Base-by-base conservation (phyloP, 1,284 basidiomycete genomes). In the Amylostereum chailletii region DNA sequence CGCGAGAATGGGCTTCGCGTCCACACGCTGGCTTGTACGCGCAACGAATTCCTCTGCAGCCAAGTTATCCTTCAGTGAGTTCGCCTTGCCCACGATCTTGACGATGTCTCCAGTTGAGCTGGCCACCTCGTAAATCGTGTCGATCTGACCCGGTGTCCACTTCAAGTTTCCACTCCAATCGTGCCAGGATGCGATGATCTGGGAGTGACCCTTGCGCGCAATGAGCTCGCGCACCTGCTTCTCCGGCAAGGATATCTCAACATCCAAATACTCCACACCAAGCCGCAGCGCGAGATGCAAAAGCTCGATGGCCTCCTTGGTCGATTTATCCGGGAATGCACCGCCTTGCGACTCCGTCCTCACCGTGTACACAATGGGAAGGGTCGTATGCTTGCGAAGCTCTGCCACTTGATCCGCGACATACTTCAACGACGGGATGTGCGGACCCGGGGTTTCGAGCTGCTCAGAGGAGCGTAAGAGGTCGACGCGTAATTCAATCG, bases 281-380 rank as follows among this genome's bases (percentile, higher is more conserved):
- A 89, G 71, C 46, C 87, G 83, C 31, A 96, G 66, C 4, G 86
- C 95, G 33, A 94, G 76, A 45, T 81, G 71, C 62, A 96, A 76
- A 10, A 98, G 76, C 40, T 83, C 81, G 54, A 88, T 81, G 36
- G 87, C 90, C 53, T 88, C 86, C 47, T 83, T 77, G 50, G 82
- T 71, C 0, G 80, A 79, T 36, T 76, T 72, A 60, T 95, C 88
- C 0, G 94, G 94, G 76, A 94, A 95, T 42, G 86, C 81, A 4
- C 96, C 95, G 40, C 95, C 95, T 65, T 99, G 94, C 1, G 86
- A 79, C 32, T 78, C 75, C 2, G 92, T 94, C 29, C 95, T 77
- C 30, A 96, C 88, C 0, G 94, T 96, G 71, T 86, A 98, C 50
- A 99, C 85, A 56, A 98, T 82, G 0, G 96, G 95, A 2, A 99